Base-by-base conservation (phyloP, 2,329 filamentous ascomycete genomes). In the Dryadomyces quercivorus region DNA sequence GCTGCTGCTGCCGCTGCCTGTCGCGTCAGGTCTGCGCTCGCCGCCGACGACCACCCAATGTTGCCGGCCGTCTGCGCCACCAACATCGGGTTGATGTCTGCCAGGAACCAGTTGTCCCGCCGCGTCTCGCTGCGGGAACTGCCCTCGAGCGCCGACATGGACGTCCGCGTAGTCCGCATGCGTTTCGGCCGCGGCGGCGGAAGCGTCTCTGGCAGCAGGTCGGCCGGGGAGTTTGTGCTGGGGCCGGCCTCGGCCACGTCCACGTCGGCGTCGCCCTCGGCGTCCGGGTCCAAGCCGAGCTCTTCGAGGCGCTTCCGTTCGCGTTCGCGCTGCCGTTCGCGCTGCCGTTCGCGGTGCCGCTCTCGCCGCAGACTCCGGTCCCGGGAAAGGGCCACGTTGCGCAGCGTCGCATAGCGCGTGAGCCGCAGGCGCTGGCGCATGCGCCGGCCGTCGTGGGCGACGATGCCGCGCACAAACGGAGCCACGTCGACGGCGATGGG, bases 401-500 rank as follows among this genome's bases (percentile, higher is more conserved):
- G 15, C 62, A n/a, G 72, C 74, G 20, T 74, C 8, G 83, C 64
- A 9, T 85, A 63, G 38, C 72, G 76, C 26, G 26, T 5, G 26
- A 31, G 26, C 4, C 26, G 26, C 26, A 31, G 26, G 55, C 77
- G 77, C 8, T 83, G 63, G 16, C 75, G 73, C 18, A 77, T 65
- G 2, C 85, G 79, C 59, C 88, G 80, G 20, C 81, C 72, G 61
- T 97, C 92, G 63, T 85, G 86, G 0, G 82, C 75, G 2, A 92
- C 82, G 57, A 98, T 97, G 42, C 78, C 76, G 12, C 94, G 86
- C n/a, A 97, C 80, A 66, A 88, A 97, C 0, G 94, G 93, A 0
- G 90, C 91, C 2, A 97, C 74, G 59, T 98, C 93, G 13, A 84
- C 71, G 0, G 80, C 76, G 36, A 95, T 80, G 20, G 84, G 72